Percentiles rank a stretch among this genome's conserved stretches.
Evolutionary conservation across 331 rosid genomes (phyloP).

Genomic region (Erythrophleum ivorense): DNA sequence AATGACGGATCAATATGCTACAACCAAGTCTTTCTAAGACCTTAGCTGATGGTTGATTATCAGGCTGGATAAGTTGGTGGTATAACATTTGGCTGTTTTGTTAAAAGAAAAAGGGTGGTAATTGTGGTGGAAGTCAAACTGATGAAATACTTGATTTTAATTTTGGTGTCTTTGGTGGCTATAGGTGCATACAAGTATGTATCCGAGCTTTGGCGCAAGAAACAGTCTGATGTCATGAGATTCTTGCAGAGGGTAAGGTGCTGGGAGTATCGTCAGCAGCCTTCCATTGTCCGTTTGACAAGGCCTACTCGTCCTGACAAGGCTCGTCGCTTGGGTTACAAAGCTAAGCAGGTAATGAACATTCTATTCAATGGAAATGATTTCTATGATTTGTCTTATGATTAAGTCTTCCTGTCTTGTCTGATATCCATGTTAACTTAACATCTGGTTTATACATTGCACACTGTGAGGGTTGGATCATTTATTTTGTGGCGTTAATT

Average conservation of each 20-base stretch:
- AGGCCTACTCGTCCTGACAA: conserved; percentile 85
- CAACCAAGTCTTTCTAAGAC: neutral
- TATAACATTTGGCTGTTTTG: neutral
- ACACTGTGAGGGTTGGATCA: neutral
- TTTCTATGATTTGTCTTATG: neutral
- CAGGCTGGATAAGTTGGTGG: neutral
- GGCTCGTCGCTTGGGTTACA: conserved; percentile 87
- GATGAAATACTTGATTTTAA: neutral
- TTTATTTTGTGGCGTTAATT: neutral
- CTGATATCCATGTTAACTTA: too few relatives aligned
- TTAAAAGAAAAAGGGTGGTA: neutral
- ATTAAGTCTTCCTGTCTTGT: neutral
- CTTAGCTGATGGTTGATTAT: neutral
- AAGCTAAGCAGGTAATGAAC: conserved; percentile 71
- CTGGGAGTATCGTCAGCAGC: conserved; percentile 87
- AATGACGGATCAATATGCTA: neutral
- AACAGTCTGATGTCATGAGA: conserved; percentile 80
- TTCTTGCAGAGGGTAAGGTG: conserved; percentile 85
- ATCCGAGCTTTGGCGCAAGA: conserved; percentile 93
- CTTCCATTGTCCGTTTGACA: conserved; percentile 79
- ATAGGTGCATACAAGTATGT: conserved; percentile 82
- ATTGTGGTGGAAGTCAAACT: neutral
- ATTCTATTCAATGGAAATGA: neutral
- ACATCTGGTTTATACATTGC: neutral
- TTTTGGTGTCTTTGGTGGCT: neutral